Evolutionary conservation across 768 basidiomycete species (phyloP).

Genomic region (Suillus paluster): DNA sequence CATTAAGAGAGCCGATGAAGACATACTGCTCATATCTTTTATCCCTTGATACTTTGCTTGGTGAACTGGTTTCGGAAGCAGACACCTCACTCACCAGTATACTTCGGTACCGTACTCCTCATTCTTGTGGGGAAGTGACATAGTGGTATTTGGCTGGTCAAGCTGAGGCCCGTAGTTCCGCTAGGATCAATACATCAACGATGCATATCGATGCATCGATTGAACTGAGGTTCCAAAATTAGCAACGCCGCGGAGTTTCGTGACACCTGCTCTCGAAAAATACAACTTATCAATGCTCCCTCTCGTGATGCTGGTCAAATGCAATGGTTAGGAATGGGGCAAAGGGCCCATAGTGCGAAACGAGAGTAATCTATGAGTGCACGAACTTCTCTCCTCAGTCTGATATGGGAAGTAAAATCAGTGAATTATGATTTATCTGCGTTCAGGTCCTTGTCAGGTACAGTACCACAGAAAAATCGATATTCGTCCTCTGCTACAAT

Average conservation of each 20-base stretch:
- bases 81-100: slow-evolving; percentile 58
- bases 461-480: neutral
- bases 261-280: no score
- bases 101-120: slow-evolving; percentile 69
- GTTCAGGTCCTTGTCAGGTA: neutral
- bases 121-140: slow-evolving; percentile 61
- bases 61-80: neutral
- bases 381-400: no score
- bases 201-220: no score
- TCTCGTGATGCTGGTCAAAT: no score
- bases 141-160: slow-evolving; percentile 4
- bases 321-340: no score
- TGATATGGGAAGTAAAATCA: no score
- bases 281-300: no score
- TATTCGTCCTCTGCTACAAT: neutral
- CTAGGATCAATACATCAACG: no score
- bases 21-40: slow-evolving; percentile 68
- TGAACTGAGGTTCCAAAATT: no score
- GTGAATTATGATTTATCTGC: neutral
- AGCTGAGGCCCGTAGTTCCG: neutral
- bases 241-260: no score
- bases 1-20: neutral
- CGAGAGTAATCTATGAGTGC: no score
- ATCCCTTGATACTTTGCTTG: slow-evolving; percentile 51
- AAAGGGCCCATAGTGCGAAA: no score